Conservation (phyloP, 2,329 filamentous ascomycete genomes). For the Pyrenophora seminiperda region DNA sequence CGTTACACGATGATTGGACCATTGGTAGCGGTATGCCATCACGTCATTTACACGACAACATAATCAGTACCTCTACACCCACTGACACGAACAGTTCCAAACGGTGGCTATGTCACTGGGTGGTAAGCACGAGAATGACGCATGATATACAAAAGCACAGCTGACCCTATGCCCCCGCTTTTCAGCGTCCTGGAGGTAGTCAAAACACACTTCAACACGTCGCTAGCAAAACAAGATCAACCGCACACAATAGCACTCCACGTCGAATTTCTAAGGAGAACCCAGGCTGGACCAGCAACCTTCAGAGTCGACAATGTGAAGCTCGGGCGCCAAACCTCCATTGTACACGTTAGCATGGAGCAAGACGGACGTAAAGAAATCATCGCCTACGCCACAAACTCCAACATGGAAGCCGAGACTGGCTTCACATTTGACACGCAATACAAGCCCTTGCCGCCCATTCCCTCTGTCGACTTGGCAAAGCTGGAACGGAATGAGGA, state of each 20-base stretch:
- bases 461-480: constrained; percentile 51
- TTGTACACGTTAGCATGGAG: constrained; percentile 66
- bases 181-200: constrained; percentile 63
- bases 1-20: constrained; percentile 65
- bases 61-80: neutral
- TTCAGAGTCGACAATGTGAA: constrained; percentile 68
- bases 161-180: constrained; percentile 1
- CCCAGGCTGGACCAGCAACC: constrained; percentile 60
- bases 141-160: neutral
- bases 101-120: constrained; percentile 72
- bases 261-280: constrained; percentile 68
- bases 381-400: constrained; percentile 68
- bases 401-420: constrained; percentile 63
- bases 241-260: constrained; percentile 69
- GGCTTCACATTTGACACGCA: constrained; percentile 62
- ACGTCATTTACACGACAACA: neutral
- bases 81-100: constrained; percentile 60
- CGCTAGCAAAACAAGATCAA: constrained; percentile 63
- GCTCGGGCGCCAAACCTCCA: constrained; percentile 66
- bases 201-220: constrained; percentile 62
- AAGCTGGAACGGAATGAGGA: constrained; percentile 54
- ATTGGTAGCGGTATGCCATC: constrained; percentile 63
- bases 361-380: constrained; percentile 65
- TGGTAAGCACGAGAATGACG: constrained; percentile 19
- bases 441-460: constrained; percentile 58